Evolutionary conservation across 2,329 filamentous ascomycete species (phyloP).

Genomic region (Phialophora chinensis): DNA sequence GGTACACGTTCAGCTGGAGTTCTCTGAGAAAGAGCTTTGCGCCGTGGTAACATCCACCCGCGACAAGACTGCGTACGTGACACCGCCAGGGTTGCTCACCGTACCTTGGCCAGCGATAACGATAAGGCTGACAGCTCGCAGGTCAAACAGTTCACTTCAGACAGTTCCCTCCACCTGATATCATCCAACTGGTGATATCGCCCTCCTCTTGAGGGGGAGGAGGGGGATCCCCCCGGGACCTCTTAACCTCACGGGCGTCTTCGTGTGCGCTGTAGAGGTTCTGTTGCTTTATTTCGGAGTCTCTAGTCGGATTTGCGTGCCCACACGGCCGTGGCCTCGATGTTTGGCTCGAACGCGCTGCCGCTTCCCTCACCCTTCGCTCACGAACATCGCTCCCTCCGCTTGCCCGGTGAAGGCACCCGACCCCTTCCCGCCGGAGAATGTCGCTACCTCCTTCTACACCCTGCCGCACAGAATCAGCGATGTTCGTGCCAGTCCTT

Average conservation of each 20-base stretch:
- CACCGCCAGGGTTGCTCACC: conserved; percentile 24
- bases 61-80: conserved; percentile 28
- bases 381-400: conserved; percentile 37
- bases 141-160: conserved; percentile 22
- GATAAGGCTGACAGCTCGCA: conserved; percentile 27
- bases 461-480: conserved; percentile 42
- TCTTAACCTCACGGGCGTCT: conserved; percentile 23
- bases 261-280: conserved; percentile 20
- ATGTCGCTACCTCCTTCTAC: conserved; percentile 43
- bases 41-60: conserved; percentile 30
- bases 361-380: conserved; percentile 35
- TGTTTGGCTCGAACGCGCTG: conserved; percentile 40
- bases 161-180: conserved; percentile 21
- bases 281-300: conserved; percentile 6
- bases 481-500: conserved; percentile 55
- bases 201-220: conserved; percentile 23
- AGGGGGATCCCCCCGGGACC: conserved; percentile 13
- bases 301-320: conserved; percentile 10
- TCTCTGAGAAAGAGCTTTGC: conserved; percentile 40
- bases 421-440: conserved; percentile 42
- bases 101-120: conserved; percentile 29
- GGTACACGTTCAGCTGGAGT: conserved; percentile 40
- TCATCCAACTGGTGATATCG: conserved; percentile 23
- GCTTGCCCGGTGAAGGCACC: conserved; percentile 35
- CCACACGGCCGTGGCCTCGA: conserved; percentile 30